Evolutionary conservation across 2,329 filamentous ascomycete species (phyloP).

Genomic region (Aspergillus bombycis): DNA sequence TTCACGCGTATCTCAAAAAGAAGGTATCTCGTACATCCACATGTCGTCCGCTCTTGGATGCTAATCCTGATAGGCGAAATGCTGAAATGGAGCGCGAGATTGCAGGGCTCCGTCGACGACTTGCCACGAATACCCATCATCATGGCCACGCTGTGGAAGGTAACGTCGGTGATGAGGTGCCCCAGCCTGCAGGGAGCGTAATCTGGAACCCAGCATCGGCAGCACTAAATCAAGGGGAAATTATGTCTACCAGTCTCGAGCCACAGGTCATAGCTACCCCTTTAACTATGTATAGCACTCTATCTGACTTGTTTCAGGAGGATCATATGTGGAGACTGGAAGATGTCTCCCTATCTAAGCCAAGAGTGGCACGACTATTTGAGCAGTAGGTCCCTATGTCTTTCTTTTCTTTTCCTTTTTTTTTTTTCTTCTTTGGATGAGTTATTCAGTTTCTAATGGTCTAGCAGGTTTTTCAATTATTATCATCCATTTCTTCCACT

Average conservation of each 20-base stretch:
- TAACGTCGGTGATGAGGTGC: conserved; percentile 34
- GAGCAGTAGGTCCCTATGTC: conserved; percentile 38
- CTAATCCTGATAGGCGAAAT: conserved; percentile 54
- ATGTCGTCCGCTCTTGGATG: not conserved
- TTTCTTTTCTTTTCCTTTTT: not conserved
- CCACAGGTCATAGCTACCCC: conserved; percentile 36
- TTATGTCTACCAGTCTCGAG: conserved; percentile 37
- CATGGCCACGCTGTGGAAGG: conserved; percentile 23
- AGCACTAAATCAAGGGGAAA: conserved; percentile 29
- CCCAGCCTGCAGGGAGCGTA: conserved; percentile 38
- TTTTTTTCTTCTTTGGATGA: not conserved
- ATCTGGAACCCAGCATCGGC: conserved; percentile 35
- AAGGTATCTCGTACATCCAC: conserved; percentile 29
- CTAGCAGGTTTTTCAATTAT: conserved; percentile 59
- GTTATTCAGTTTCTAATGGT: conserved; percentile 23
- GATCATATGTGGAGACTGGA: conserved; percentile 54
- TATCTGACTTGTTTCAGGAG: conserved; percentile 40
- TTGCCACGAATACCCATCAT: conserved; percentile 38
- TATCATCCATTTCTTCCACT: conserved; percentile 68
- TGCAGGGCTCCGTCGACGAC: conserved; percentile 49
- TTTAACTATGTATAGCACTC: conserved; percentile 35
- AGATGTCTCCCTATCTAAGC: conserved; percentile 42
- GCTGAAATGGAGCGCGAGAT: conserved; percentile 64
- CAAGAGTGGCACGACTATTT: conserved; percentile 46
- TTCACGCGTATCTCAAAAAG: conserved; percentile 69